Evolutionary conservation across 257 asterid species (phyloP).

Genomic region (Mitragyna speciosa): DNA sequence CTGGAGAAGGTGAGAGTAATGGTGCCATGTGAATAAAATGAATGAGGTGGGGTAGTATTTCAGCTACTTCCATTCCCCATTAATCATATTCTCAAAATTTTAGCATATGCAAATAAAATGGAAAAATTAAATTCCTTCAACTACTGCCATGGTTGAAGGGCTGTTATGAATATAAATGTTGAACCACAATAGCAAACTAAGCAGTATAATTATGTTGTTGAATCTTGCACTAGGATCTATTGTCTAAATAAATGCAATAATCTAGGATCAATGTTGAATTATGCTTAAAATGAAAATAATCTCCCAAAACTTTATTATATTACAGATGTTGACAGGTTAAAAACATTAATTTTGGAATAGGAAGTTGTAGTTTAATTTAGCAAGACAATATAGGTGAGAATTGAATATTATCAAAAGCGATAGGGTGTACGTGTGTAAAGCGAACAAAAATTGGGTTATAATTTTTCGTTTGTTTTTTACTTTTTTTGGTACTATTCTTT

Average conservation of each 20-base stretch:
- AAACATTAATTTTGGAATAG: neutral
- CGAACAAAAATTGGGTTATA: too few species aligned
- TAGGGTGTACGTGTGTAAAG: neutral
- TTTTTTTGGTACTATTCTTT: neutral
- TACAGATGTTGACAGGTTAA: too few species aligned
- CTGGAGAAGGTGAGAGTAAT: neutral
- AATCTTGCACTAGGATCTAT: neutral
- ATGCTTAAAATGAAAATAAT: neutral
- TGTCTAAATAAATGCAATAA: too few species aligned
- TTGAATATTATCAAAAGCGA: neutral
- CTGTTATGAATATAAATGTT: neutral
- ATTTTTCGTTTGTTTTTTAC: neutral
- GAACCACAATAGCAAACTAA: too few species aligned
- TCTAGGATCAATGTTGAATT: neutral
- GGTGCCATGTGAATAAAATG: constrained; percentile 22
- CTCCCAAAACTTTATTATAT: too few species aligned
- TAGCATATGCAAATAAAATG: neutral
- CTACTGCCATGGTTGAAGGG: neutral
- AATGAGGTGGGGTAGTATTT: constrained; percentile 29
- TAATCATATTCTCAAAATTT: neutral
- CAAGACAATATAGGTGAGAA: neutral
- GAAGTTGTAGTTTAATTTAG: neutral
- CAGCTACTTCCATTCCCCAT: constrained; percentile 15
- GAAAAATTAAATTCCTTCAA: neutral
- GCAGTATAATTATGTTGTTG: neutral